Evolutionary conservation across 176 grass and related monocot genomes (phyloP), one percentile per base, ranked within the genome.

Genomic region (Paspalum notatum): DNA sequence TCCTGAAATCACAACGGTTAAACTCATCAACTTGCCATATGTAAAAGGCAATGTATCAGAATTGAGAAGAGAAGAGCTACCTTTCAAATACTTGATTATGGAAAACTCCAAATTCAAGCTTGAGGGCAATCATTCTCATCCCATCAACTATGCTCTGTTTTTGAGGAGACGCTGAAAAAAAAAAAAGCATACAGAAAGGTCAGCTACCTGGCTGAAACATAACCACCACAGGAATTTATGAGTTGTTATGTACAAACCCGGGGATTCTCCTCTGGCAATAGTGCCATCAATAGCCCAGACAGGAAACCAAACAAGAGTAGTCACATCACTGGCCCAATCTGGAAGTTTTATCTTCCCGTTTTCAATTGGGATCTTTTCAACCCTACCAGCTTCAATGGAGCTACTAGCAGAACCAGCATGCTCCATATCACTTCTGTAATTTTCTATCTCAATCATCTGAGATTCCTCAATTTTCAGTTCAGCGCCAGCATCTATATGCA

Each of bases 91-190:
- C 90, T 84, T 99, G 97, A 77, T 99, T 96, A 68, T 69, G 88
- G 73, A 96, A 99, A 93, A 83, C 91, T 84, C 97, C 97, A 90
- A 99, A 99, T 91, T 99, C 97, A 77, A 99, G 97, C 77, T 99
- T 99, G 71, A 99, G 87, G 80, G 97, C 97, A 88, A 99, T 96
- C 91, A 95, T 99, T 91, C 97, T 95, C 97, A 99, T 96, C 59
- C 91, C 89, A 77, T 99, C 97, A 72, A 99, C 97, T 78, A 91
- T 86, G 80, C 85, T 99, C 61, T 92, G 93, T 59, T 89, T 96
- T 75, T 88, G 91, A 74, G 86, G 90, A 59, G 78, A 83, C 24
- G 81, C 97, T 99, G 97, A 81, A 15, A 81, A 75, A 82, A 89
- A n/a, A 14, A 84, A 21, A 81, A 12, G n/a, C 18, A 81, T 70